These are phyloP conservation scores for Fulvia fulva DNA, from an alignment of 2,329 filamentous ascomycete genomes.

Conservation along the genomic window DNA sequence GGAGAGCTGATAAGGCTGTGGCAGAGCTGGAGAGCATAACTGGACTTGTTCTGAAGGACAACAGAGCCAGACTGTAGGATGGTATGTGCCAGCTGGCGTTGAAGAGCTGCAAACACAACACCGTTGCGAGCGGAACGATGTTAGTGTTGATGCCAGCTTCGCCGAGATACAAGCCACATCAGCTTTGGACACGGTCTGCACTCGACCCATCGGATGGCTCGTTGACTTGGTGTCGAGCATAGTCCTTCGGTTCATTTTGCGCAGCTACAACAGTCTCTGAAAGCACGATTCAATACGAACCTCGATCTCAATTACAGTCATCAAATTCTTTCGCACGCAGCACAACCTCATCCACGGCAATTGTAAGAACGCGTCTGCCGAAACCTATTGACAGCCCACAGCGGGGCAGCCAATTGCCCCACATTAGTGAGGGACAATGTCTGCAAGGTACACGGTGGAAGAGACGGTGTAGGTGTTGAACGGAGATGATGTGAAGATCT, in stretches of 20 bases:
- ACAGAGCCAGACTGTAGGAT: slow-evolving; percentile 12
- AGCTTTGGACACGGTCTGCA: too few relatives aligned
- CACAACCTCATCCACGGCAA: neutral
- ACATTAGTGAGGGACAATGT: neutral
- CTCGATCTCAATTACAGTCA: too few relatives aligned
- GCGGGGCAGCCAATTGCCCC: neutral
- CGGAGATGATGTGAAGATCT: neutral
- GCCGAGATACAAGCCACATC: too few relatives aligned
- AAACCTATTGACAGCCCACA: neutral
- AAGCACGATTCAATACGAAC: too few relatives aligned
- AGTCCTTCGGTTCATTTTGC: too few relatives aligned
- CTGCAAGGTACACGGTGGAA: neutral
- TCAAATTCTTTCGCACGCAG: too few relatives aligned
- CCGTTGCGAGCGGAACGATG: too few relatives aligned
- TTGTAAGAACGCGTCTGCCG: neutral
- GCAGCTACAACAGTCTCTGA: too few relatives aligned
- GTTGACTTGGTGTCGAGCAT: too few relatives aligned
- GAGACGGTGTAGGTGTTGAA: neutral
- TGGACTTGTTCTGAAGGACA: slow-evolving; percentile 48
- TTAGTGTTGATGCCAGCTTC: too few relatives aligned
- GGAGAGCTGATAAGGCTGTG: slow-evolving; percentile 75
- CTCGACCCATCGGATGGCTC: too few relatives aligned
- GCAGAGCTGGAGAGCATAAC: slow-evolving; percentile 72
- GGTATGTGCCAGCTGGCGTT: neutral
- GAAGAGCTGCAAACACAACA: too few relatives aligned